Percentiles rank a stretch among this genome's conserved stretches.
phyloP scores from a whole-genome alignment of 176 grass and related monocot genomes.

The Musa itinerans region DNA sequence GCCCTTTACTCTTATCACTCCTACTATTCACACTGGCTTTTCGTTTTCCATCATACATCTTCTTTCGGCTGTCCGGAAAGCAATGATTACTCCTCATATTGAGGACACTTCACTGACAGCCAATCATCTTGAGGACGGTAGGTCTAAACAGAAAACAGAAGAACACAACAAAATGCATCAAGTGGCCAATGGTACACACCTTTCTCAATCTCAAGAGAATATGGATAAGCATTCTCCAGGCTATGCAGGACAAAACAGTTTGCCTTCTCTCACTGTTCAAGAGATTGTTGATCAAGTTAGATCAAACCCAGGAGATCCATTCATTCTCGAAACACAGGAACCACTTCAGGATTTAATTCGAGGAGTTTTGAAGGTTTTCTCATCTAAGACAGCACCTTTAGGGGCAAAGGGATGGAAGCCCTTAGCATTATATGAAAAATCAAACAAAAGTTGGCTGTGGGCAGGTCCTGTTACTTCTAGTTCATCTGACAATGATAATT shows the following conservation, averaged over 20 bases:
- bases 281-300: slow-evolving; percentile 70
- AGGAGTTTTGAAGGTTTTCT: slow-evolving; percentile 85
- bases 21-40: slow-evolving; percentile 89
- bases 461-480: slow-evolving; percentile 42
- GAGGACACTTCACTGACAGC: slow-evolving; percentile 29
- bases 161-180: slow-evolving; percentile 37
- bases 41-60: slow-evolving; percentile 95
- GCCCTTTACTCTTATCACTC: slow-evolving; percentile 62
- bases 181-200: slow-evolving; percentile 25
- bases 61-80: slow-evolving; percentile 78
- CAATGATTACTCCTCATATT: slow-evolving; percentile 49
- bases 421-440: slow-evolving; percentile 72
- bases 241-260: slow-evolving; percentile 24
- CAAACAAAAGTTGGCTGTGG: slow-evolving; percentile 92
- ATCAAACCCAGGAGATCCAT: slow-evolving; percentile 81
- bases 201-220: slow-evolving; percentile 35
- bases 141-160: slow-evolving; percentile 31
- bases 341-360: slow-evolving; percentile 91
- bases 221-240: slow-evolving; percentile 32
- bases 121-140: slow-evolving; percentile 34
- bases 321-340: slow-evolving; percentile 97
- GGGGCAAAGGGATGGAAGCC: slow-evolving; percentile 92
- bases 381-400: slow-evolving; percentile 91
- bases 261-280: slow-evolving; percentile 60
- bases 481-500: slow-evolving; percentile 50